Conservation (phyloP, 441 rosid genomes). For the Kokia cookei region DNA sequence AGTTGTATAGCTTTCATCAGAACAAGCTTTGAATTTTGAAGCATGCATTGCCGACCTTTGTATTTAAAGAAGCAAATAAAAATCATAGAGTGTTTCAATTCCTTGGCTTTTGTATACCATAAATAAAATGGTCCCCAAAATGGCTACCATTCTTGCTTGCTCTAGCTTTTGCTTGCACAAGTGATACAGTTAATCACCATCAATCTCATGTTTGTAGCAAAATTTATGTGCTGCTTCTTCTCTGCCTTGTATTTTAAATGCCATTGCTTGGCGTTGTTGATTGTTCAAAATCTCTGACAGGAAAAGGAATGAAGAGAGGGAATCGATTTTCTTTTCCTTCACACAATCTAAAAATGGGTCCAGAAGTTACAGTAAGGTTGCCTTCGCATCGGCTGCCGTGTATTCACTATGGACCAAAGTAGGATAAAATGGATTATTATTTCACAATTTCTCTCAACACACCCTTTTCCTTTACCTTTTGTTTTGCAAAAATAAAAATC, state of each 20-base stretch:
- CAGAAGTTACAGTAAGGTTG: slow-evolving; percentile 1
- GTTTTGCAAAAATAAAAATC: background rate
- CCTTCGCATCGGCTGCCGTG: slow-evolving; percentile 13
- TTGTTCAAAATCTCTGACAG: slow-evolving; percentile 11
- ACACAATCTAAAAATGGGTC: slow-evolving; percentile 9
- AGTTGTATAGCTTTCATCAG: background rate
- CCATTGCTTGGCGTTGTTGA: background rate
- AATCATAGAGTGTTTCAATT: background rate
- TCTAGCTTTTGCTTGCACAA: background rate
- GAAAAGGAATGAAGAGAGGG: slow-evolving; percentile 7
- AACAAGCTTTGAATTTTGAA: background rate
- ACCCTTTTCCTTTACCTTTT: background rate
- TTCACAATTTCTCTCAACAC: background rate
- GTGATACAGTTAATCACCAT: background rate
- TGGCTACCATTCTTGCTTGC: background rate
- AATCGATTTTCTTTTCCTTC: slow-evolving; percentile 5
- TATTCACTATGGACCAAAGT: background rate
- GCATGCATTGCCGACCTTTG: background rate
- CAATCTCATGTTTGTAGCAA: background rate
- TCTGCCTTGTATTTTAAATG: background rate
- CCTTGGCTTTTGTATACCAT: background rate
- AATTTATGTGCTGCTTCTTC: background rate
- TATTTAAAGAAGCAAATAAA: background rate
- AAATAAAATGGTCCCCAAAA: background rate
- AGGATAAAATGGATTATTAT: background rate